Conservation (phyloP, 1,139 yeast genomes). For the Blastobotrys arbuscula region DNA sequence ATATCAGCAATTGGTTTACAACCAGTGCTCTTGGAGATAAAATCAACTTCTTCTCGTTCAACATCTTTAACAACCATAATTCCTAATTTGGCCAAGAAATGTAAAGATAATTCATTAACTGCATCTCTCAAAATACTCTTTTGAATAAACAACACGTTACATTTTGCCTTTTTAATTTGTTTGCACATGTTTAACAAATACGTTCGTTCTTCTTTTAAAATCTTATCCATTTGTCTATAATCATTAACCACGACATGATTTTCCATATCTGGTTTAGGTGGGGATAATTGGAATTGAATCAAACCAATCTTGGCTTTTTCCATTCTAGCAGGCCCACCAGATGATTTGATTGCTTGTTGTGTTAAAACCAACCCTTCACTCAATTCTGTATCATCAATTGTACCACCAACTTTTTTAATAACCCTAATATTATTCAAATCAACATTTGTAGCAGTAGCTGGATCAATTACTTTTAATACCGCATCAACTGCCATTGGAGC, state of each 20-base stretch:
- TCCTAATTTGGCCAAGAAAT: slow-evolving; percentile 84
- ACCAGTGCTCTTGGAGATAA: slow-evolving; percentile 83
- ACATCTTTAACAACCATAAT: slow-evolving; percentile 93
- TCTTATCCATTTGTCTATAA: slow-evolving; percentile 98
- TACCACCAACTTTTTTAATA: slow-evolving; percentile 93
- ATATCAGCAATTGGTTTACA: slow-evolving; percentile 96
- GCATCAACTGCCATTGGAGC: slow-evolving; percentile 96
- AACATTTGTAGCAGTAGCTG: slow-evolving; percentile 56
- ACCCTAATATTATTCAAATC: slow-evolving; percentile 84
- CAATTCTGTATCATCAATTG: slow-evolving; percentile 92
- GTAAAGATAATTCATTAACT: slow-evolving; percentile 92
- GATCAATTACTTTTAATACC: slow-evolving; percentile 68
- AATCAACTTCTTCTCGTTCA: slow-evolving; percentile 95
- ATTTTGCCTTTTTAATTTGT: slow-evolving; percentile 92
- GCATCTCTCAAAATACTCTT: slow-evolving; percentile 96
- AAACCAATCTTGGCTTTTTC: slow-evolving; percentile 93
- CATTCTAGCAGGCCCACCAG: slow-evolving; percentile 94
- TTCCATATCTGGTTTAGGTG: slow-evolving; percentile 99
- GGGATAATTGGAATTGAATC: slow-evolving; percentile 92
- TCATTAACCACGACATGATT: slow-evolving; percentile 96
- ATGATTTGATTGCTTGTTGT: slow-evolving; percentile 79
- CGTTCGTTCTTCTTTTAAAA: slow-evolving; percentile 94
- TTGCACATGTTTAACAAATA: slow-evolving; percentile 91
- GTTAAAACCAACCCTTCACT: slow-evolving; percentile 92
- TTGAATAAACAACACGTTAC: slow-evolving; percentile 90